These are phyloP conservation scores for Iris macrosiphon DNA, from an alignment of 106 monocot species.

Conservation along the genomic window DNA sequence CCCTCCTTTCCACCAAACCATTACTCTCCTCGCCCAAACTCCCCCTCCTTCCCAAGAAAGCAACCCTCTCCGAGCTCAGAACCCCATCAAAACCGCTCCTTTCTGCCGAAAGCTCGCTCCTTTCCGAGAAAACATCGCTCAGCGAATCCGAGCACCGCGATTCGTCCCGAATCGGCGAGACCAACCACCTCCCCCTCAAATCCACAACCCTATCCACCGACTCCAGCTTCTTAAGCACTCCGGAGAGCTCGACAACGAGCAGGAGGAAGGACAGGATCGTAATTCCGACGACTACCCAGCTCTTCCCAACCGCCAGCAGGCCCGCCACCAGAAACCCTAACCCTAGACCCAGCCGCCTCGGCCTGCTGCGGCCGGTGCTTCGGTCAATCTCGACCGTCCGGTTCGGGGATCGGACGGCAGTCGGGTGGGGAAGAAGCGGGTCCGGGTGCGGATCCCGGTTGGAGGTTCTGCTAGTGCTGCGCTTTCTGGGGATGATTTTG, in stretches of 20 bases:
- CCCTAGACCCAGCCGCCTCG: background rate
- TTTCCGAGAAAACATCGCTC: background rate
- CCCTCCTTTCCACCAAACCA: constrained; percentile 1
- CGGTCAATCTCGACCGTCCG: too few species aligned
- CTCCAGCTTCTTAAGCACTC: background rate
- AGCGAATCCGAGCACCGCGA: constrained; percentile 1
- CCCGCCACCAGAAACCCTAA: constrained; percentile 10
- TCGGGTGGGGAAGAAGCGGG: background rate
- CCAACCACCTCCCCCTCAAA: background rate
- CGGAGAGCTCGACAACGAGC: background rate
- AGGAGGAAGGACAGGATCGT: constrained; percentile 1
- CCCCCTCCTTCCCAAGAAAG: background rate
- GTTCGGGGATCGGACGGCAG: background rate
- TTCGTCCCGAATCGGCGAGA: constrained; percentile 3
- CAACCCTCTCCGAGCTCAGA: background rate
- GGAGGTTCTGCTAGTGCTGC: too few species aligned
- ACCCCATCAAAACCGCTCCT: constrained; percentile 12
- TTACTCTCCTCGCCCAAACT: background rate
- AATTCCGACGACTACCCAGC: constrained; percentile 8
- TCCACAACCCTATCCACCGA: background rate
- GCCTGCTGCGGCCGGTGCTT: too few species aligned
- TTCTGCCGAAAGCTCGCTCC: background rate
- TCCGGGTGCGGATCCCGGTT: background rate
- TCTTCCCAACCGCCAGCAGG: constrained; percentile 13
- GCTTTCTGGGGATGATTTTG: too few species aligned